Evolutionary conservation across 1,284 basidiomycete species (phyloP).

Genomic region (Phellinidium pouzarii): DNA sequence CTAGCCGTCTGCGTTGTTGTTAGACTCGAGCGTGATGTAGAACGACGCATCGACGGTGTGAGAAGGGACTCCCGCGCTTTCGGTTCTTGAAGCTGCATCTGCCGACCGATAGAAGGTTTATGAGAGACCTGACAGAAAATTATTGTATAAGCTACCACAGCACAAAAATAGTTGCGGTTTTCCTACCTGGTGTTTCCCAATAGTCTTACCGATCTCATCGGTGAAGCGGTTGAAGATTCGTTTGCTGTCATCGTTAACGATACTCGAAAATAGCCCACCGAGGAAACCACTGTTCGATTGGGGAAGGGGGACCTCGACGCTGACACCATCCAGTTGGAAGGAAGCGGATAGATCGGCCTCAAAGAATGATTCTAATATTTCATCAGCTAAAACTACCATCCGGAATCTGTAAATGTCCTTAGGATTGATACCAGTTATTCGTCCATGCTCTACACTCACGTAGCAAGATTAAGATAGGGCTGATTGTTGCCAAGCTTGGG

Average conservation of each 20-base stretch:
- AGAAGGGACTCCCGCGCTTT: conserved; percentile 84
- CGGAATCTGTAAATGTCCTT: conserved; percentile 63
- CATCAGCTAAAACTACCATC: conserved; percentile 95
- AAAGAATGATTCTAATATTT: conserved; percentile 92
- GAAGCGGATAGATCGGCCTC: conserved; percentile 83
- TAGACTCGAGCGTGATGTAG: conserved; percentile 49
- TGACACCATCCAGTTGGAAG: conserved; percentile 73
- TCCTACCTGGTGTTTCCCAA: conserved; percentile 80
- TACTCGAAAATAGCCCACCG: conserved; percentile 81
- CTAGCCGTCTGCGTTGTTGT: conserved; percentile 24
- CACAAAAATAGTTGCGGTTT: background rate
- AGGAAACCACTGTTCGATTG: conserved; percentile 57
- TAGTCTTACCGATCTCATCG: conserved; percentile 88
- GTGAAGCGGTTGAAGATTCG: conserved; percentile 82
- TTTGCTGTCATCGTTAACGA: conserved; percentile 84
- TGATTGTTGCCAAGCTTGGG: conserved; percentile 61
- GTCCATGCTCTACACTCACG: conserved; percentile 38
- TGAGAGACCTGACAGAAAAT: conserved; percentile 49
- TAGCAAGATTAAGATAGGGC: conserved; percentile 82
- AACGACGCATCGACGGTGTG: conserved; percentile 56
- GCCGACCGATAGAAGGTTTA: conserved; percentile 80
- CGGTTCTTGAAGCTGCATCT: conserved; percentile 77
- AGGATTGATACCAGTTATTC: background rate
- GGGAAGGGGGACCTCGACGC: conserved; percentile 55
- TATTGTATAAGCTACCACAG: background rate